A percentile compares a stretch with the other conserved stretches of the same genome.
Evolutionary conservation across 495 filamentous ascomycete genomes (phyloP).

Genomic region (Talaromyces proteolyticus): DNA sequence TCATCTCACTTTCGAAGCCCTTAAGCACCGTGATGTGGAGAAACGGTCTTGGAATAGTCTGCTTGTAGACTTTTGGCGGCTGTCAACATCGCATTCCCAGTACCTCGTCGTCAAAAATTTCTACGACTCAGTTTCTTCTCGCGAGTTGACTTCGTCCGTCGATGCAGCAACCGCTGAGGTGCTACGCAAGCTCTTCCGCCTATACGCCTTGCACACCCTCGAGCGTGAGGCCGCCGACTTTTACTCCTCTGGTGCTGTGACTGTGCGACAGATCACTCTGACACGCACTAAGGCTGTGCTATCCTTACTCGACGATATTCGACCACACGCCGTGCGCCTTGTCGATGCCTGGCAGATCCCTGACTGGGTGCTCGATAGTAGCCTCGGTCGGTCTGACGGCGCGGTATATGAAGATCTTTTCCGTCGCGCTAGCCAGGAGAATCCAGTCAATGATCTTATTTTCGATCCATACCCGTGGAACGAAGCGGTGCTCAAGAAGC

Average conservation of each 20-base stretch:
- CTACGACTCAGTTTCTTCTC: slow-evolving; percentile 55
- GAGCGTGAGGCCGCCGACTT: slow-evolving; percentile 63
- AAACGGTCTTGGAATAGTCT: slow-evolving; percentile 66
- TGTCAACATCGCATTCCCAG: slow-evolving; percentile 62
- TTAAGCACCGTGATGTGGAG: slow-evolving; percentile 64
- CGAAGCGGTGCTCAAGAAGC: slow-evolving; percentile 50
- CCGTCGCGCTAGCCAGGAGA: slow-evolving; percentile 56
- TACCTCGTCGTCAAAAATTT: slow-evolving; percentile 69
- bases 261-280: slow-evolving; percentile 58
- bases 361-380: slow-evolving; percentile 64
- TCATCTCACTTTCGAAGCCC: slow-evolving; percentile 63
- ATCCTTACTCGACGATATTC: slow-evolving; percentile 58
- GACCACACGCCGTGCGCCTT: slow-evolving; percentile 59
- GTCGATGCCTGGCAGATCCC: slow-evolving; percentile 65
- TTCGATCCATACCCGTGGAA: slow-evolving; percentile 65
- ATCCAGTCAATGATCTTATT: slow-evolving; percentile 59
- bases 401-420: slow-evolving; percentile 68
- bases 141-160: slow-evolving; percentile 36
- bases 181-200: slow-evolving; percentile 58
- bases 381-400: slow-evolving; percentile 58
- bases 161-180: slow-evolving; percentile 45
- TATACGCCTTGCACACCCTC: slow-evolving; percentile 59
- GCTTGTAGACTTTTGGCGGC: slow-evolving; percentile 67
- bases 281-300: slow-evolving; percentile 54
- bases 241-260: slow-evolving; percentile 56